Evolutionary conservation across 805 yeast species (phyloP).

Genomic region (Sugiyamaella qingdaonensis): DNA sequence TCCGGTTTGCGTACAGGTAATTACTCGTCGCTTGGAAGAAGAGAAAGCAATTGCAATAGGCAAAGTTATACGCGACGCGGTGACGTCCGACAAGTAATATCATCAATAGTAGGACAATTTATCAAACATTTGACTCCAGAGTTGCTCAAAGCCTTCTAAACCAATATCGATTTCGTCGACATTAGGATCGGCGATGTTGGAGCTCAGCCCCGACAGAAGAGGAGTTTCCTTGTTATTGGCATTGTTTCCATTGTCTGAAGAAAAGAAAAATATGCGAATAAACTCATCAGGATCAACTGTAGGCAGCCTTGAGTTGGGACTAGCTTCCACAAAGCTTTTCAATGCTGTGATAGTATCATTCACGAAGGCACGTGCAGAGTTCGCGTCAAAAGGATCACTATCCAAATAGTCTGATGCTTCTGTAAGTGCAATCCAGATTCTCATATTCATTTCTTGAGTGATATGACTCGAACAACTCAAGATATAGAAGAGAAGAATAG

Average conservation of each 20-base stretch:
- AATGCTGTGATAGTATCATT: conserved; percentile 1
- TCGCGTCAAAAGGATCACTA: conserved; percentile 6
- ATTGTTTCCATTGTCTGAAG: neutral
- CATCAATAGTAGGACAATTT: neutral
- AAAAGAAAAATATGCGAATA: neutral
- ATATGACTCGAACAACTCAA: neutral
- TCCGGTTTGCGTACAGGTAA: conserved; percentile 54
- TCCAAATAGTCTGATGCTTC: conserved; percentile 11
- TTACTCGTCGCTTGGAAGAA: conserved; percentile 54
- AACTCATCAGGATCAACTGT: neutral
- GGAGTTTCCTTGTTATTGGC: neutral
- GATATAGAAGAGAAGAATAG: conserved; percentile 9
- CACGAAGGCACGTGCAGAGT: neutral
- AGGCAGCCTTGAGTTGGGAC: neutral
- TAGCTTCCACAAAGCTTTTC: neutral
- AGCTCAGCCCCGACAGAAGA: neutral
- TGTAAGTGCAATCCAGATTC: conserved; percentile 12
- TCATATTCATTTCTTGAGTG: conserved; percentile 9
- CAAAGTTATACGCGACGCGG: conserved; percentile 10
- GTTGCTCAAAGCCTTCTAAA: neutral
- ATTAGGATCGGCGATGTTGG: neutral
- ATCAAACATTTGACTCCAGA: neutral
- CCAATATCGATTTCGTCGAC: neutral
- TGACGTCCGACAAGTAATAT: neutral
- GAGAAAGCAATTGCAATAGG: conserved; percentile 48